These are phyloP conservation scores for Coniochaeta sp. DNA, from an alignment of 2,329 filamentous ascomycete genomes.

Conservation along the genomic window DNA sequence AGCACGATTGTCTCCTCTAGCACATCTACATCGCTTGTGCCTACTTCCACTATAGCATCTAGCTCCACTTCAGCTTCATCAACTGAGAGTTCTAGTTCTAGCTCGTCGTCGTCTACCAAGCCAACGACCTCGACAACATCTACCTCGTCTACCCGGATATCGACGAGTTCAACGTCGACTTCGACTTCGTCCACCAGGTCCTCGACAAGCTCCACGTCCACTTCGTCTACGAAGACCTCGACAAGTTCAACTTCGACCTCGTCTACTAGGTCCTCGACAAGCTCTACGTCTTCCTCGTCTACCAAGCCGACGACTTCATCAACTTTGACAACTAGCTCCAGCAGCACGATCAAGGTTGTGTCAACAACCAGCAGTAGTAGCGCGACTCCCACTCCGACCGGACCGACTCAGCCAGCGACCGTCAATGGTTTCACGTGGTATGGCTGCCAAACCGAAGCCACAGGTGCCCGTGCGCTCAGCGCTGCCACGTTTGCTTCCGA, in stretches of 20 bases:
- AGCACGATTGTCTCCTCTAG: neutral
- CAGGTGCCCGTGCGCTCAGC: constrained; percentile 31
- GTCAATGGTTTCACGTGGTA: constrained; percentile 36
- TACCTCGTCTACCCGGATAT: constrained; percentile 1
- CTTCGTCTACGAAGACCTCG: neutral
- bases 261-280: constrained; percentile 1
- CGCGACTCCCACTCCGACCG: constrained; percentile 10
- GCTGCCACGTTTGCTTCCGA: constrained; percentile 33
- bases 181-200: constrained; percentile 1
- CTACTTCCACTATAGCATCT: neutral
- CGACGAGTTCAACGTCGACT: neutral
- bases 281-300: neutral
- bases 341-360: constrained; percentile 1
- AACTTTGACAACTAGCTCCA: neutral
- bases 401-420: constrained; percentile 13
- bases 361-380: constrained; percentile 7
- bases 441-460: constrained; percentile 40
- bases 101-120: neutral
- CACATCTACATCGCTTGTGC: too few species aligned
- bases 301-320: neutral
- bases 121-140: neutral
- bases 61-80: neutral
- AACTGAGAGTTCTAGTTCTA: constrained; percentile 1
- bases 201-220: neutral
- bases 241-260: neutral